These are phyloP conservation scores for Suillus brevipes DNA, from an alignment of 768 basidiomycete genomes.

Conservation along the genomic window DNA sequence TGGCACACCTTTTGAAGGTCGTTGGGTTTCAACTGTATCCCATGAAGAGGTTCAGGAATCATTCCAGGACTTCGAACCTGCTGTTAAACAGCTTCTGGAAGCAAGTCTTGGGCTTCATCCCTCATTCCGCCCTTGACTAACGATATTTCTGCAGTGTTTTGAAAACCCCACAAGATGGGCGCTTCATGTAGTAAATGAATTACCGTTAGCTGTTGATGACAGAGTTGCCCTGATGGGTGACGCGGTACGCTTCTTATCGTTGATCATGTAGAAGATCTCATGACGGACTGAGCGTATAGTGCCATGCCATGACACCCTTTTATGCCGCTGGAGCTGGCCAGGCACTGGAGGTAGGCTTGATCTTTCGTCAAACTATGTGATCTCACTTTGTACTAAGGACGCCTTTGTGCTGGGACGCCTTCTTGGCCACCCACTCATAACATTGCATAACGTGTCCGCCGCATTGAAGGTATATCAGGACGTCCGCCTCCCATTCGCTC, in stretches of 20 bases:
- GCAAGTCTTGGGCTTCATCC: neutral
- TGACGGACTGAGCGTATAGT: neutral
- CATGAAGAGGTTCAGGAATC: constrained; percentile 29
- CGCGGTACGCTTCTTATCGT: neutral
- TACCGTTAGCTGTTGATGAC: constrained; percentile 37
- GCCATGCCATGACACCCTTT: constrained; percentile 53
- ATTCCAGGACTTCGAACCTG: constrained; percentile 36
- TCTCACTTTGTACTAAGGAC: constrained; percentile 12
- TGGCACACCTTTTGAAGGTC: constrained; percentile 29
- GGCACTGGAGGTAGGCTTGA: constrained; percentile 48
- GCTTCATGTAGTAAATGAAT: constrained; percentile 39
- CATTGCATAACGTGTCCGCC: neutral
- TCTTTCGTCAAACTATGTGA: neutral
- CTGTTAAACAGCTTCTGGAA: constrained; percentile 26
- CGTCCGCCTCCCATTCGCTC: constrained; percentile 19
- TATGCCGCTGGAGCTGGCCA: constrained; percentile 62
- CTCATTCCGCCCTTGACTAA: constrained; percentile 4
- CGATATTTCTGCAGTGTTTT: constrained; percentile 29
- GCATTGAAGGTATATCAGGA: constrained; percentile 10
- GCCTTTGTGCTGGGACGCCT: constrained; percentile 26
- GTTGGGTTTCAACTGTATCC: constrained; percentile 24
- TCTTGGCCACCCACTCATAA: constrained; percentile 21
- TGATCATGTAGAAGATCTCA: neutral
- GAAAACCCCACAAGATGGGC: constrained; percentile 40
- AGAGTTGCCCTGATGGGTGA: constrained; percentile 30